These are phyloP conservation scores for Phalaenopsis equestris DNA, from an alignment of 106 monocot species.

Conservation along the genomic window DNA sequence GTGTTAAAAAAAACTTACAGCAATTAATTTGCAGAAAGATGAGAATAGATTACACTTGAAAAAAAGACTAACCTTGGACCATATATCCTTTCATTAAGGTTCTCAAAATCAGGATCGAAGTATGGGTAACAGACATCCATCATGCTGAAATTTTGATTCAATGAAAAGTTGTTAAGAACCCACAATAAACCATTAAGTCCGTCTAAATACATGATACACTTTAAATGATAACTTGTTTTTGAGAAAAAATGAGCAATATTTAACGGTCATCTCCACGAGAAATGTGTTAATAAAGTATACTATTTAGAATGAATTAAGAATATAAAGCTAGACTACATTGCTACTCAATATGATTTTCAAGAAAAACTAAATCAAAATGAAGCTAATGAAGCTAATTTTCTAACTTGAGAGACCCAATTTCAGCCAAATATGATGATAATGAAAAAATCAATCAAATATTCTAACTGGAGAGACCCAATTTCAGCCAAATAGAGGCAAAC, in stretches of 20 bases:
- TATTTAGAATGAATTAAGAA: neutral
- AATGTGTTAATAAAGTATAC: neutral
- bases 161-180: neutral
- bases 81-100: conserved; percentile 42
- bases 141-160: conserved; percentile 14
- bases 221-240: neutral
- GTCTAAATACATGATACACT: neutral
- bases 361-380: no score
- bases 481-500: neutral
- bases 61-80: conserved; percentile 46
- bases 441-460: neutral
- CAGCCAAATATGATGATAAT: neutral
- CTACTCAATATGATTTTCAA: no score
- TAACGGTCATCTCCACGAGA: no score
- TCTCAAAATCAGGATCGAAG: conserved; percentile 74
- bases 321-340: neutral
- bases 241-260: neutral
- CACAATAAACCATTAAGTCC: neutral
- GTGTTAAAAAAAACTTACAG: neutral
- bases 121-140: conserved; percentile 56
- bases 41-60: neutral
- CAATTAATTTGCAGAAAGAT: neutral
- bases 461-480: neutral
- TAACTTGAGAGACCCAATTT: no score
- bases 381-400: no score